A percentile compares a stretch with the other conserved stretches of the same genome.
These are phyloP conservation scores for Piedraia hortae DNA, from an alignment of 2,329 filamentous ascomycete genomes.

Conservation along the genomic window DNA sequence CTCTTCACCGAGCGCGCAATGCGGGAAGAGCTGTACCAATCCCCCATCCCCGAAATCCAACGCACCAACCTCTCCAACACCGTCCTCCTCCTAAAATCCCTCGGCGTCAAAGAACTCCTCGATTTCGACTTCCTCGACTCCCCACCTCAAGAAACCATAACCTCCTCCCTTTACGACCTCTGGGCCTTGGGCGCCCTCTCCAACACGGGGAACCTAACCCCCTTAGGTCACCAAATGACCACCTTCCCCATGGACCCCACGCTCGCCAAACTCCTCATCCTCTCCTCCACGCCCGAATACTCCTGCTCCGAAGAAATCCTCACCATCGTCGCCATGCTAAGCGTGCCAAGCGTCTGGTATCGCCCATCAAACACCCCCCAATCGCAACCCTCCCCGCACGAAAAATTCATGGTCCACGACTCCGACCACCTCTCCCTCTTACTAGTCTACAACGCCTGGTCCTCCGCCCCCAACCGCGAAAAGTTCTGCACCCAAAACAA, in stretches of 20 bases:
- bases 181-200: conserved; percentile 88
- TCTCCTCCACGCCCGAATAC: conserved; percentile 42
- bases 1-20: conserved; percentile 86
- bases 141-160: conserved; percentile 90
- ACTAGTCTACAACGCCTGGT: conserved; percentile 91
- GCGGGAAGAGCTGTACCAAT: conserved; percentile 84
- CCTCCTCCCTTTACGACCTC: conserved; percentile 85
- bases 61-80: conserved; percentile 89
- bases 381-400: conserved; percentile 77
- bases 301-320: conserved; percentile 93
- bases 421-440: conserved; percentile 89
- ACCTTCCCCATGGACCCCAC: conserved; percentile 96
- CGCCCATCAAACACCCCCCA: conserved; percentile 88
- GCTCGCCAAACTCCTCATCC: conserved; percentile 81
- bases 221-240: conserved; percentile 76
- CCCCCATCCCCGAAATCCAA: conserved; percentile 94
- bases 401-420: conserved; percentile 96
- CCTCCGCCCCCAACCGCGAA: conserved; percentile 66
- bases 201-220: conserved; percentile 75
- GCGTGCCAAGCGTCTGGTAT: conserved; percentile 89
- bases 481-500: conserved; percentile 87
- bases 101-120: conserved; percentile 76
- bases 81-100: conserved; percentile 72
- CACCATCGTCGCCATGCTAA: conserved; percentile 93
- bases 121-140: conserved; percentile 99